Percentiles rank a stretch among this genome's conserved stretches.
Evolutionary conservation across 805 yeast species (phyloP).

Genomic region (Osmozyma mogii): DNA sequence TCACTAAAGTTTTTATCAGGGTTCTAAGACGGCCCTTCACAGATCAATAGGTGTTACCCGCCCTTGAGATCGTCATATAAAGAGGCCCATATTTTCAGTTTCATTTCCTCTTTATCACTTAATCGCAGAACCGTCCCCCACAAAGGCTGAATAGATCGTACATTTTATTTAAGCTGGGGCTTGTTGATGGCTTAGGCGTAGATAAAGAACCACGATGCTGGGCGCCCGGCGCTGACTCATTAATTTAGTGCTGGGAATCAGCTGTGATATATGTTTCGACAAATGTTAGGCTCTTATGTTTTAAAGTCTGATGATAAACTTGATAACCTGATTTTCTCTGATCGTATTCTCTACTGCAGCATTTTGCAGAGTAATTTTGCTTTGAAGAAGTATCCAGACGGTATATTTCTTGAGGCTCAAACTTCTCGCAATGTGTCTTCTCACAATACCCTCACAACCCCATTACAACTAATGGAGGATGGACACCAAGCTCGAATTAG

Average conservation of each 20-base stretch:
- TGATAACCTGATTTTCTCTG: background rate
- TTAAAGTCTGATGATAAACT: too few species aligned
- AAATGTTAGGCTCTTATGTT: too few species aligned
- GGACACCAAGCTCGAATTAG: constrained; percentile 4
- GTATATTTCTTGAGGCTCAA: background rate
- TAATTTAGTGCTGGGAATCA: constrained; percentile 17
- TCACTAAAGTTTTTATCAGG: background rate
- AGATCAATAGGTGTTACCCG: constrained; percentile 10
- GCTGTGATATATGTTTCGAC: too few species aligned
- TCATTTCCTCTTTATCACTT: constrained; percentile 8
- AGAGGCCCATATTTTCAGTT: background rate
- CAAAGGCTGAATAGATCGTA: constrained; percentile 5
- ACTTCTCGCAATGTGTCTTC: too few species aligned
- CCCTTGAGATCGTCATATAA: constrained; percentile 2
- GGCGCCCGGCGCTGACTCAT: constrained; percentile 18
- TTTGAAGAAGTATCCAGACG: background rate
- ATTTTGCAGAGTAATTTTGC: background rate
- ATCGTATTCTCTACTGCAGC: background rate
- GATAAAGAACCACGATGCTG: constrained; percentile 16
- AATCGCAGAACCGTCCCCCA: constrained; percentile 15
- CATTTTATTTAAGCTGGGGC: constrained; percentile 9
- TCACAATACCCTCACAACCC: too few species aligned
- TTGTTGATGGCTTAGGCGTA: constrained; percentile 13
- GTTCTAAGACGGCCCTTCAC: too few species aligned
- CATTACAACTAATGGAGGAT: background rate